phyloP scores from a whole-genome alignment of 768 basidiomycete species.

The Amylocystis lapponica region DNA sequence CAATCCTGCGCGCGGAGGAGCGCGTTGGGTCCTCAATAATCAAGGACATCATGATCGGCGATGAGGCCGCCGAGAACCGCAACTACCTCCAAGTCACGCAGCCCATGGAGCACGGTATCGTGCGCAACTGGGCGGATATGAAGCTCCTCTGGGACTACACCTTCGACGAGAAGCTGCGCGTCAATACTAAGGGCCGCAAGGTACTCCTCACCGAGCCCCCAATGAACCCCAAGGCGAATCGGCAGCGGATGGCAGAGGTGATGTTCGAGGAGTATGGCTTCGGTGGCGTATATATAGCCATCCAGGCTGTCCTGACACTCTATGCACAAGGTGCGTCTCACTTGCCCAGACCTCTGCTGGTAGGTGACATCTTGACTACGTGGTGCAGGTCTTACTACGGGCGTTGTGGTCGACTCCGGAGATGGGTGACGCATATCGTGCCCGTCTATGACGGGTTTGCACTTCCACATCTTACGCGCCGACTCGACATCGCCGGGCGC shows the following conservation, averaged over 20 bases:
- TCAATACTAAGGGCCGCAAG: constrained; percentile 84
- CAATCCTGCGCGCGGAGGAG: constrained; percentile 96
- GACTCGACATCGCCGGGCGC: constrained; percentile 95
- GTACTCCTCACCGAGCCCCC: constrained; percentile 95
- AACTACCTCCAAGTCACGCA: constrained; percentile 96
- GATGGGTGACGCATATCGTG: constrained; percentile 99
- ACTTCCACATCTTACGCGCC: constrained; percentile 88
- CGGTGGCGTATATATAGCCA: constrained; percentile 92
- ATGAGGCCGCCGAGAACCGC: constrained; percentile 90
- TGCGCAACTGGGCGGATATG: constrained; percentile 99
- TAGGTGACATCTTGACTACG: background rate
- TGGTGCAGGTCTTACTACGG: constrained; percentile 83
- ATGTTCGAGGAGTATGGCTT: constrained; percentile 99
- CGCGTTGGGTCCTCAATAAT: constrained; percentile 78
- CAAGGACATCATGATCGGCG: constrained; percentile 98
- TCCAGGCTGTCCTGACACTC: constrained; percentile 95
- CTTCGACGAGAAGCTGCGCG: constrained; percentile 89
- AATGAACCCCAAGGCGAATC: constrained; percentile 95
- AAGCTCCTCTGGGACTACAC: constrained; percentile 97
- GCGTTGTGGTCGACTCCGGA: constrained; percentile 98
- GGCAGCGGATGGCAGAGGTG: constrained; percentile 92
- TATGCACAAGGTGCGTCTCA: constrained; percentile 88
- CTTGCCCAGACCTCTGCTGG: background rate
- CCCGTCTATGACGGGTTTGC: constrained; percentile 98
- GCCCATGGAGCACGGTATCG: constrained; percentile 99